These are phyloP conservation scores for Globisporangium yorkense DNA, from an alignment of 352 stramenopile genomes.

Conservation along the genomic window DNA sequence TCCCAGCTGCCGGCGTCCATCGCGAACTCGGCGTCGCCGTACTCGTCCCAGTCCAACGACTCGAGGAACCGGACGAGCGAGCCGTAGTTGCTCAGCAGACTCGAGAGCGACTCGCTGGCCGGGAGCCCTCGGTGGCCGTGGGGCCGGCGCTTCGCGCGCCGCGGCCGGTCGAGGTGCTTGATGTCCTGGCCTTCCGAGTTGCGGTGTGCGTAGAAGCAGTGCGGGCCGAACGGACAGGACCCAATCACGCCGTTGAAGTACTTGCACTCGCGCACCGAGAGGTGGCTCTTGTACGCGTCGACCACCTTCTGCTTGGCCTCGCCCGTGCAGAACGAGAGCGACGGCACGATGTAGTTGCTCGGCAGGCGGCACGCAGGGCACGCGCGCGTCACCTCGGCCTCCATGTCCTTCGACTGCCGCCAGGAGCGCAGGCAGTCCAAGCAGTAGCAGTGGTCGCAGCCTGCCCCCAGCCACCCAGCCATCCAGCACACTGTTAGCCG, in stretches of 20 bases:
- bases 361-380: constrained; percentile 60
- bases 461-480: constrained; percentile 4
- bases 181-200: constrained; percentile 50
- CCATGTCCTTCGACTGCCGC: constrained; percentile 71
- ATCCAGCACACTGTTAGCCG: not conserved
- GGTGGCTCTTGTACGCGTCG: constrained; percentile 68
- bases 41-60: constrained; percentile 49
- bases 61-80: constrained; percentile 64
- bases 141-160: constrained; percentile 11
- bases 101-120: constrained; percentile 23
- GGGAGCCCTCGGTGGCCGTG: not conserved
- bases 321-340: constrained; percentile 65
- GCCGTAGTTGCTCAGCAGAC: constrained; percentile 52
- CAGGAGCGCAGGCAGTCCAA: constrained; percentile 65
- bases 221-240: constrained; percentile 62
- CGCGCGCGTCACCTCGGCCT: constrained; percentile 56
- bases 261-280: constrained; percentile 72
- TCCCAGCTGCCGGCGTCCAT: constrained; percentile 4
- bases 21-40: constrained; percentile 16
- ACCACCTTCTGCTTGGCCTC: constrained; percentile 48
- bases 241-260: constrained; percentile 69
- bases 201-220: constrained; percentile 76
- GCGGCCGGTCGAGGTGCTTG: constrained; percentile 54
- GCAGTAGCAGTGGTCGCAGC: constrained; percentile 76
- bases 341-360: constrained; percentile 79